Base-by-base conservation (phyloP, 345 rosid genomes). In the Eucalyptus cladocalyx region DNA sequence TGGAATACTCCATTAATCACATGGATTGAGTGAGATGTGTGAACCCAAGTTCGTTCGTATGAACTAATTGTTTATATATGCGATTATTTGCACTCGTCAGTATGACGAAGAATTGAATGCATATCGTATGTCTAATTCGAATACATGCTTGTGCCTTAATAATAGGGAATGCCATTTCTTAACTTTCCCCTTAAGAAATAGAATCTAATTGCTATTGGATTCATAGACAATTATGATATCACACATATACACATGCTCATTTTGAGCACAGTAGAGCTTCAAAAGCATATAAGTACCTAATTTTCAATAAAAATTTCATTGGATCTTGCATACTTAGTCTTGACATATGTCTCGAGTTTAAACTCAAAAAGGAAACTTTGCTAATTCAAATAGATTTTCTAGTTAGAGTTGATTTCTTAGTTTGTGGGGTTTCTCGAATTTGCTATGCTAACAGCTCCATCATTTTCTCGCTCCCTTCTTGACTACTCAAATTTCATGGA, bases 51-150 rank as follows among this genome's bases (percentile, higher is more conserved):
- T 65, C 11, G 2, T 62, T 65, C 11, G 0, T 8, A 65, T 17
- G 37, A 65, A n/a, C 19, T 8, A 4, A n/a, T 65, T 14, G 6
- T 65, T 65, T 17, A 7, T 7, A n/a, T n/a, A 4, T 65, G 8
- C 6, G 1, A 15, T n/a, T n/a, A 34, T 65, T 65, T n/a, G 3
- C 21, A 16, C 40, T n/a, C 0, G 11, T 15, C 21, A 3, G 9
- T 65, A n/a, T 15, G 21, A 65, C 0, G 11, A 18, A 65, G 40
- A n/a, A 16, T 2, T 17, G 3, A 65, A 65, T 65, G 40, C 2
- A 65, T n/a, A n/a, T 16, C n/a, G 26, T 56, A 56, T 56, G 40
- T 65, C 37, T 65, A n/a, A 65, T 65, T 65, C 6, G 2, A 65
- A 34, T 65, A 65, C 19, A 65, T 65, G 37, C 76, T 15, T 65